Evolutionary conservation across 768 basidiomycete genomes (phyloP).

Genomic region (Collybia sp.): DNA sequence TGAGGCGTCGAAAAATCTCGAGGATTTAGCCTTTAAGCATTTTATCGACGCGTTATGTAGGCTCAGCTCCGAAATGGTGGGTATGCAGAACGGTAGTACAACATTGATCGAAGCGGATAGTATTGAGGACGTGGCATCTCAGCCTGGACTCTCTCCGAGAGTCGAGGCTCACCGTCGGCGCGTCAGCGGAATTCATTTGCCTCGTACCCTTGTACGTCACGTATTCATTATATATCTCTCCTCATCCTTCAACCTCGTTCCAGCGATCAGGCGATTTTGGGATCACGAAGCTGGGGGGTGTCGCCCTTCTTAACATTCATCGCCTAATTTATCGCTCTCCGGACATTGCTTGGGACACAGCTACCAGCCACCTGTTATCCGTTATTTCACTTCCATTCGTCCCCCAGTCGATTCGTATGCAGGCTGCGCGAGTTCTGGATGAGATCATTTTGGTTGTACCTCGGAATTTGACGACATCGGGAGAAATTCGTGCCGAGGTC

Average conservation of each 20-base stretch:
- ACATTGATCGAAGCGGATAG: constrained; percentile 29
- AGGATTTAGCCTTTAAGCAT: constrained; percentile 75
- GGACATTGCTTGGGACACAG: constrained; percentile 79
- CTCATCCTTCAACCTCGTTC: constrained; percentile 4
- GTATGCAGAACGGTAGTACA: constrained; percentile 61
- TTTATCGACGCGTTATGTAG: constrained; percentile 78
- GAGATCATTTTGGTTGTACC: constrained; percentile 79
- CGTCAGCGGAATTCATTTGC: constrained; percentile 86
- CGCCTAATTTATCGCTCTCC: constrained; percentile 82
- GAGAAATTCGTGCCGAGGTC: constrained; percentile 61
- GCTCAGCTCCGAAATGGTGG: constrained; percentile 90
- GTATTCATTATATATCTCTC: background rate
- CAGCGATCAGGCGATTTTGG: constrained; percentile 93
- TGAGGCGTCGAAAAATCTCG: constrained; percentile 78
- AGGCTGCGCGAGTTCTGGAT: constrained; percentile 84
- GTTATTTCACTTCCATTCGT: constrained; percentile 68
- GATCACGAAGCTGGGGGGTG: constrained; percentile 79
- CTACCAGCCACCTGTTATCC: constrained; percentile 75
- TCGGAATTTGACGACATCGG: constrained; percentile 55
- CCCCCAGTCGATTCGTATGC: constrained; percentile 76
- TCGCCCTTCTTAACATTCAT: constrained; percentile 80
- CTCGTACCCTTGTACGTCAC: constrained; percentile 64
- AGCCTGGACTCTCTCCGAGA: constrained; percentile 33
- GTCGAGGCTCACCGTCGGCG: constrained; percentile 54
- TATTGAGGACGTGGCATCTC: constrained; percentile 30